Base-by-base conservation (phyloP, 352 stramenopile species). In the Phytophthora brassicae region DNA sequence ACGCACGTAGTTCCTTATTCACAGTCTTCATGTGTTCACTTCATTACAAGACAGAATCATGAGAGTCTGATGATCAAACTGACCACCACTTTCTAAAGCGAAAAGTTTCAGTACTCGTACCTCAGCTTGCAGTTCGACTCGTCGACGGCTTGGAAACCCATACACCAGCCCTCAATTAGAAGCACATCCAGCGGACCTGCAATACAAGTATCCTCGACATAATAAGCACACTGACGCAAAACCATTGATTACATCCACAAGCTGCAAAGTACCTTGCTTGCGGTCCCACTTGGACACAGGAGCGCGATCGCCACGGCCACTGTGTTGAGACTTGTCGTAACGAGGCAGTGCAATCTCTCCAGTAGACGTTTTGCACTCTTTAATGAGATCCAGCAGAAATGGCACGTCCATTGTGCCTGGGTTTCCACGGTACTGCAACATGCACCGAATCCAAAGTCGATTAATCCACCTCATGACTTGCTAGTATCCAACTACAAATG, bases 91-190 rank as follows among this genome's bases (percentile, higher is more conserved):
- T 39, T 20, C 14, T 9, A n/a, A 4, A 26, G 14, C 26, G 35
- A 42, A 19, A 16, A 14, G 29, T 54, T 39, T 28, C 26, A 41
- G 12, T 17, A 22, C 20, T 2, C 44, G 16, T 39, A 84, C 77
- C 77, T 82, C 17, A 86, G 50, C 22, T 72, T 46, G 9, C 62
- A 19, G 23, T 59, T 71, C 13, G 52, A 52, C 16, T 72, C 67
- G 5, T 79, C 55, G 1, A 86, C 58, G 1, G 88, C 74, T 61
- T 87, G 72, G 56, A 96, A 95, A 16, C 85, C 85, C 61, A 94
- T 80, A 60, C 81, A 94, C 88, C 88, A 96, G 20, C 88, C 88
- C 64, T 96, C 88, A 28, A 96, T 76, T 17, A 96, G 48, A 33
- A 96, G 52, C 24, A 96, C 80, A 35, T 96, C 88, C 39, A 94